Percentiles rank a stretch among this genome's conserved stretches.
phyloP scores from a whole-genome alignment of 2,329 filamentous ascomycete genomes.

The Aspergillus sp. region DNA sequence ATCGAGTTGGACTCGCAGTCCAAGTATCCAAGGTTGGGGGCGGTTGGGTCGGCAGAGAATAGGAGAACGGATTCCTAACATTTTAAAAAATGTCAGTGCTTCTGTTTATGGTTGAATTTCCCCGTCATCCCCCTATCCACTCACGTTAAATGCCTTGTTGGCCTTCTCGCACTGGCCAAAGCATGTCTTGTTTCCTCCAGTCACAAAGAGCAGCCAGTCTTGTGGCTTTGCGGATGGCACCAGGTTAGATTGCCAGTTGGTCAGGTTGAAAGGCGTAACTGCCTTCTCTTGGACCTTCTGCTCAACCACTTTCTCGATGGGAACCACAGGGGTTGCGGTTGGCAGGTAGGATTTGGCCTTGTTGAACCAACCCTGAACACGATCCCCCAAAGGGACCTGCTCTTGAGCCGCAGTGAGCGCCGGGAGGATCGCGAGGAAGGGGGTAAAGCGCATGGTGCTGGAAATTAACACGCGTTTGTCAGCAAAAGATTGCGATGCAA shows the following conservation, averaged over 20 bases:
- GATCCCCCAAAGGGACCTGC: constrained; percentile 46
- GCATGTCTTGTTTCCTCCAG: constrained; percentile 58
- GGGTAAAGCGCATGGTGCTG: constrained; percentile 46
- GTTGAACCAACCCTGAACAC: constrained; percentile 41
- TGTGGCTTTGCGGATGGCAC: constrained; percentile 33
- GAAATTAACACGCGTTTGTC: constrained; percentile 14
- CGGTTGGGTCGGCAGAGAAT: constrained; percentile 45
- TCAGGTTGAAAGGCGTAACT: constrained; percentile 46
- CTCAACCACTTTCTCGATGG: constrained; percentile 37
- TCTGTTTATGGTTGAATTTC: background rate
- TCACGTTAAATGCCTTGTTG: constrained; percentile 46
- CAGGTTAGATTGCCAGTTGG: constrained; percentile 51
- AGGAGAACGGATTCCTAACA: constrained; percentile 45
- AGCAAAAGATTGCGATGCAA: constrained; percentile 4
- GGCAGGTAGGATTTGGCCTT: constrained; percentile 49
- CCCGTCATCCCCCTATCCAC: constrained; percentile 5
- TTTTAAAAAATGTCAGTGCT: background rate
- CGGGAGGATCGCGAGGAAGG: constrained; percentile 41
- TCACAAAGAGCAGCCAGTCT: constrained; percentile 55
- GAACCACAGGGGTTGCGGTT: constrained; percentile 34
- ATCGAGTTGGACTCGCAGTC: constrained; percentile 53
- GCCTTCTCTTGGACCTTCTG: constrained; percentile 40
- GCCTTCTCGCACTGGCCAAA: constrained; percentile 50
- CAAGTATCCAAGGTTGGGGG: constrained; percentile 50
- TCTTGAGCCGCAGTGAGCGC: constrained; percentile 49